Conservation (phyloP, 2,329 filamentous ascomycete genomes). For the Penicillium sclerotiorum region DNA sequence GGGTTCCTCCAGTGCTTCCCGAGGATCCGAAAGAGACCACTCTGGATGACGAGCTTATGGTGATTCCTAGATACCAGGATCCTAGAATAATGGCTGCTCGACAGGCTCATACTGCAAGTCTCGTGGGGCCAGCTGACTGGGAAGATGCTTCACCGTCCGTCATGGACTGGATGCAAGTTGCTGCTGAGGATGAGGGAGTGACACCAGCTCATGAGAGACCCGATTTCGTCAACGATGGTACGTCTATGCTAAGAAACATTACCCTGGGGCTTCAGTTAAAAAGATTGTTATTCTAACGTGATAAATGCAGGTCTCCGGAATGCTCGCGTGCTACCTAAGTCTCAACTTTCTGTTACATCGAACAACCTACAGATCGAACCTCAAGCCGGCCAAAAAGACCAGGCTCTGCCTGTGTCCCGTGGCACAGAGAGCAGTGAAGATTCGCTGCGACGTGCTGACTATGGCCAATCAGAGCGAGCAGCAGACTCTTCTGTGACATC, state of each 20-base stretch:
- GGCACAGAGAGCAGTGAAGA: constrained; percentile 39
- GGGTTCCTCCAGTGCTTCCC: not conserved
- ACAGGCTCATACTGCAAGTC: constrained; percentile 43
- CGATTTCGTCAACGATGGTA: constrained; percentile 19
- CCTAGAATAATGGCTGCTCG: constrained; percentile 25
- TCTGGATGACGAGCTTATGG: constrained; percentile 39
- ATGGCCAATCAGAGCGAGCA: constrained; percentile 34
- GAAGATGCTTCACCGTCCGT: constrained; percentile 53
- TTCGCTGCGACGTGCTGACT: constrained; percentile 34
- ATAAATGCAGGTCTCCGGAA: constrained; percentile 44
- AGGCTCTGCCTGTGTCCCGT: not conserved
- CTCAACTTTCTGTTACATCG: not conserved
- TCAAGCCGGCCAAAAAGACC: not conserved
- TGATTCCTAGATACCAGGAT: constrained; percentile 37
- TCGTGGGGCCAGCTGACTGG: constrained; percentile 51
- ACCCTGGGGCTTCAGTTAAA: not conserved
- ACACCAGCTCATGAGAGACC: constrained; percentile 38
- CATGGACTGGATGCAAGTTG: constrained; percentile 52
- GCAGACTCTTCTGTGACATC: constrained; percentile 43
- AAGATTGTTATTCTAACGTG: not conserved
- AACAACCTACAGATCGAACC: not conserved
- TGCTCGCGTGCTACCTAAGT: constrained; percentile 18
- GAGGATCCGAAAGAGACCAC: constrained; percentile 18
- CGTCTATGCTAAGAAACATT: constrained; percentile 27
- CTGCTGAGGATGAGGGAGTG: constrained; percentile 40